Evolutionary conservation across 1,284 basidiomycete genomes (phyloP), one percentile per base, ranked within the genome.

Genomic region (Anthracocystis setariae): DNA sequence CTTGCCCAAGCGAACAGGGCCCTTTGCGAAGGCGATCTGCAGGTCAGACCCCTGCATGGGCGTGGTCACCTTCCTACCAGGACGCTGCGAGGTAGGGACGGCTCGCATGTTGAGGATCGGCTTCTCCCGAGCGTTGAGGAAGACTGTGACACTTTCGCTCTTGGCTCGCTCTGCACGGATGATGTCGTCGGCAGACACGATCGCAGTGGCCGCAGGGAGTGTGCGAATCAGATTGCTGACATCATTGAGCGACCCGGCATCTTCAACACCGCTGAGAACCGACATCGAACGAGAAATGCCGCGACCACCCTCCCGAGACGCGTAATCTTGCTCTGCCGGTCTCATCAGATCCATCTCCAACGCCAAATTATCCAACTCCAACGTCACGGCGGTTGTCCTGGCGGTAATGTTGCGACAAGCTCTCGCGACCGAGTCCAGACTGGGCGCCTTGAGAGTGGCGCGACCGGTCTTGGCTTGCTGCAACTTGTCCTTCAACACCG

Each of bases 321-420:
- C 7, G 13, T 25, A n/a, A 8, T 55, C 56, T 9, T 40, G 49
- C 13, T 60, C 40, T 1, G 46, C 8, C 17, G 45, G 61, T 17
- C 62, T 61, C 59, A 65, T 59, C 23, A 76, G 52, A 37, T 87
- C 84, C 18, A 91, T 82, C 33, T 90, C 87, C 23, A 85, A 79
- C 0, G 87, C 83, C 20, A 93, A 85, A 3, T 84, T 82, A 23
- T 87, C 84, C 27, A 93, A 84, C 33, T 90, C 88, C 42, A 86
- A 83, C 1, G 85, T 84, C 81, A 91, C 89, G 62, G 89, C 88
- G 29, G 87, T 85, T 52, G 85, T 84, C 13, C 83, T 83, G 9
- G 78, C 74, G 47, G 91, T 90, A 68, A 94, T 92, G 81, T 94
- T 94, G 46, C 90, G 88, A 73, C 90, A 91, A 0, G 91, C 91